A percentile compares a stretch with the other conserved stretches of the same genome.
Conservation (phyloP, 768 basidiomycete species). For the Tephrocybe sp. region DNA sequence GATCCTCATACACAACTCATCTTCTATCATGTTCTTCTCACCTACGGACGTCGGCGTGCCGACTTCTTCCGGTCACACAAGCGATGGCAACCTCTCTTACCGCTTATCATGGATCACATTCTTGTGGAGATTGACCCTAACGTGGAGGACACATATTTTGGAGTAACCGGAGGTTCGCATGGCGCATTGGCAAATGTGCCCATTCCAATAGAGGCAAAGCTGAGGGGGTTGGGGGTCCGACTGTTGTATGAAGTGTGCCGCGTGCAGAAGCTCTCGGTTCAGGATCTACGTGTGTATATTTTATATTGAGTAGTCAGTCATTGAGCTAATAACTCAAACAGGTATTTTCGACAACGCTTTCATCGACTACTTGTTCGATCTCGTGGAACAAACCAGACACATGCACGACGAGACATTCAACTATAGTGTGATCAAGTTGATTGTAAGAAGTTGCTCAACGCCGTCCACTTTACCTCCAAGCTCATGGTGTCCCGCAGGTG, state of each 20-base stretch:
- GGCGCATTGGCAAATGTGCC: slow-evolving; percentile 39
- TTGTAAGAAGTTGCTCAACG: slow-evolving; percentile 53
- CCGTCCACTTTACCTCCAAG: neutral
- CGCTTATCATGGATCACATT: slow-evolving; percentile 83
- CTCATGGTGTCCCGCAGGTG: slow-evolving; percentile 48
- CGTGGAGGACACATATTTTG: slow-evolving; percentile 60
- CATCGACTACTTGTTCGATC: slow-evolving; percentile 86
- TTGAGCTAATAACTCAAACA: slow-evolving; percentile 25
- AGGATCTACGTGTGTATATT: slow-evolving; percentile 70
- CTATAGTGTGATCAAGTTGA: slow-evolving; percentile 91
- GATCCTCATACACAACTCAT: slow-evolving; percentile 85
- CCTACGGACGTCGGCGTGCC: slow-evolving; percentile 67
- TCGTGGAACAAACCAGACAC: slow-evolving; percentile 89
- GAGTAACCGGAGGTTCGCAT: slow-evolving; percentile 37
- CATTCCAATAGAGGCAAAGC: slow-evolving; percentile 82
- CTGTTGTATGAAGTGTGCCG: slow-evolving; percentile 92
- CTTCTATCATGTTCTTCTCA: slow-evolving; percentile 73
- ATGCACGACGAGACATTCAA: slow-evolving; percentile 92
- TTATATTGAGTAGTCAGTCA: neutral
- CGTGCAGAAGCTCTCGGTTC: slow-evolving; percentile 77
- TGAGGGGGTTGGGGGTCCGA: slow-evolving; percentile 69
- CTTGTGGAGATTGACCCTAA: slow-evolving; percentile 80
- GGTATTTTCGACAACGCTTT: slow-evolving; percentile 82
- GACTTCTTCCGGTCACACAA: slow-evolving; percentile 77
- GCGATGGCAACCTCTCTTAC: slow-evolving; percentile 81